Conservation (phyloP, 1,284 basidiomycete genomes). For the Kwoniella shivajii region DNA sequence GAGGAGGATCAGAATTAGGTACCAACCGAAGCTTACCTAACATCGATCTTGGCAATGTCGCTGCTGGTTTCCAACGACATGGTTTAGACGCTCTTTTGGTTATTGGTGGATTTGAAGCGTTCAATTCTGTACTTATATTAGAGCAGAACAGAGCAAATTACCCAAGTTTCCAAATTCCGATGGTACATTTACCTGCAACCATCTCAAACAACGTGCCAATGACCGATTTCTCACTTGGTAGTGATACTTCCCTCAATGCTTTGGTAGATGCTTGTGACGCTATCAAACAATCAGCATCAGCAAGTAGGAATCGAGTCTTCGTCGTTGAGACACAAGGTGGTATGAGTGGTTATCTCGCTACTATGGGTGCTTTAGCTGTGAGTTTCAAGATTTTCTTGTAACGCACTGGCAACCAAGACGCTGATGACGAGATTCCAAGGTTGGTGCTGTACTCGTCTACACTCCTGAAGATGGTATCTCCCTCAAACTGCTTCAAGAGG, state of each 20-base stretch:
- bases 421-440: slow-evolving; percentile 56
- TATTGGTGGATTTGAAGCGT: slow-evolving; percentile 96
- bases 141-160: slow-evolving; percentile 80
- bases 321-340: slow-evolving; percentile 98
- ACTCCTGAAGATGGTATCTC: slow-evolving; percentile 89
- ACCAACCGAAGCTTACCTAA: slow-evolving; percentile 90
- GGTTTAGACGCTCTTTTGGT: slow-evolving; percentile 79
- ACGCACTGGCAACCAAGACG: background rate
- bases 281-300: slow-evolving; percentile 96
- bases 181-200: slow-evolving; percentile 90
- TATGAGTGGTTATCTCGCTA: slow-evolving; percentile 91
- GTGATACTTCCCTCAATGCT: slow-evolving; percentile 94
- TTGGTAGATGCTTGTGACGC: slow-evolving; percentile 97
- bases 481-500: slow-evolving; percentile 75
- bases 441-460: slow-evolving; percentile 89
- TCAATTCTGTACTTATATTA: slow-evolving; percentile 74
- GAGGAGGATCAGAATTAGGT: slow-evolving; percentile 97
- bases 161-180: slow-evolving; percentile 88
- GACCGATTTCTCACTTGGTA: slow-evolving; percentile 93
- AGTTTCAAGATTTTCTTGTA: slow-evolving; percentile 47
- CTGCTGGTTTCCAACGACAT: slow-evolving; percentile 86
- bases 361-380: slow-evolving; percentile 91
- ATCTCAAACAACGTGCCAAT: slow-evolving; percentile 98
- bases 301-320: slow-evolving; percentile 92
- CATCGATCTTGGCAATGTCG: slow-evolving; percentile 80